These are phyloP conservation scores for Penicillium occitanis DNA, from an alignment of 2,329 filamentous ascomycete genomes.

Conservation along the genomic window DNA sequence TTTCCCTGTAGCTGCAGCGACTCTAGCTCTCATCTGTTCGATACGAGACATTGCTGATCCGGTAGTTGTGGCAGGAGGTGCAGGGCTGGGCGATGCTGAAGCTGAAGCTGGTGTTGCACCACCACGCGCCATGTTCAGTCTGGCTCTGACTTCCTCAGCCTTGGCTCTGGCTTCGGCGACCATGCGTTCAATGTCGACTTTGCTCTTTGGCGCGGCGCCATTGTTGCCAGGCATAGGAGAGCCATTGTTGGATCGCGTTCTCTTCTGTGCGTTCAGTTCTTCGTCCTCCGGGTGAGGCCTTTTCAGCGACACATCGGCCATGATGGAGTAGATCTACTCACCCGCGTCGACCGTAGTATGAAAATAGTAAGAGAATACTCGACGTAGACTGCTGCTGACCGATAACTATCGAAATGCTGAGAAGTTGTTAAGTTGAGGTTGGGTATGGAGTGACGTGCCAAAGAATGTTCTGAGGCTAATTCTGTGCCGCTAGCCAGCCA, in stretches of 20 bases:
- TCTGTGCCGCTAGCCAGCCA: background rate
- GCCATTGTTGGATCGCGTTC: conserved; percentile 52
- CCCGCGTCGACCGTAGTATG: conserved; percentile 19
- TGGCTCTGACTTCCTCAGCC: conserved; percentile 50
- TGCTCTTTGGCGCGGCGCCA: conserved; percentile 32
- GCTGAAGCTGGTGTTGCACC: conserved; percentile 27
- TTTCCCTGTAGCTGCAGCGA: conserved; percentile 68
- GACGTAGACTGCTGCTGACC: background rate
- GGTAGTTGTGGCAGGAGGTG: conserved; percentile 32
- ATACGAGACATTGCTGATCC: conserved; percentile 61
- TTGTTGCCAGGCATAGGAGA: conserved; percentile 46
- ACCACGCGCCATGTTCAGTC: conserved; percentile 42
- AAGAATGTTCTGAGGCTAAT: background rate
- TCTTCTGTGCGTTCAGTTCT: conserved; percentile 47
- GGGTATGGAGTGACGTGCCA: conserved; percentile 18
- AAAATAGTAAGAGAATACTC: background rate
- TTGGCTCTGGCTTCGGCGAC: conserved; percentile 51
- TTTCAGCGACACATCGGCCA: conserved; percentile 50
- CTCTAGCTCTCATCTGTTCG: conserved; percentile 75
- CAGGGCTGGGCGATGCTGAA: conserved; percentile 37
- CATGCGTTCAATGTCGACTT: conserved; percentile 49
- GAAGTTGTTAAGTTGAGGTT: background rate
- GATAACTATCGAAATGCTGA: background rate
- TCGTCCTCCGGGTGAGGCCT: conserved; percentile 51
- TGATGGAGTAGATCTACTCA: conserved; percentile 31